phyloP scores from a whole-genome alignment of 371 early-diverging fungal species.

The Mortierella sp. region DNA sequence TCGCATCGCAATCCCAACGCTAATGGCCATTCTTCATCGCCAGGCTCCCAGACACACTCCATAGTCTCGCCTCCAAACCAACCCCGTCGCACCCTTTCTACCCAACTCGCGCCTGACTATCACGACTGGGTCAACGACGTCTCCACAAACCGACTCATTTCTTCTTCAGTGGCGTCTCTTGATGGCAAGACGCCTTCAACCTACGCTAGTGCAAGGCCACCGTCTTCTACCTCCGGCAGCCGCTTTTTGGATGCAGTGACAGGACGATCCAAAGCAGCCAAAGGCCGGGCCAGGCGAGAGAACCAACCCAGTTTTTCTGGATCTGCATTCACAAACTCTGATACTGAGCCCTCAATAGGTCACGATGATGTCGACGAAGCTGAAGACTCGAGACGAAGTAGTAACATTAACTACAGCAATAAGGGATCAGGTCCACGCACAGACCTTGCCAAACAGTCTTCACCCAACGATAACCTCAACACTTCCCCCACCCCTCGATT shows the following conservation, averaged over 20 bases:
- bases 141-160: slow-evolving; percentile 4
- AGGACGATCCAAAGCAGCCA: slow-evolving; percentile 16
- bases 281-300: slow-evolving; percentile 41
- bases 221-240: slow-evolving; percentile 12
- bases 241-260: slow-evolving; percentile 51
- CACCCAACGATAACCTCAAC: no score
- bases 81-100: slow-evolving; percentile 44
- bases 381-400: no score
- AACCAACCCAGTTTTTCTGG: slow-evolving; percentile 52
- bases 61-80: slow-evolving; percentile 44
- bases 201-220: neutral
- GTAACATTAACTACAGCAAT: no score
- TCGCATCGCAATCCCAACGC: no score
- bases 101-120: slow-evolving; percentile 43
- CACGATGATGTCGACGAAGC: neutral
- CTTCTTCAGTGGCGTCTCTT: neutral
- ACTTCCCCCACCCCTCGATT: slow-evolving; percentile 9
- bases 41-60: slow-evolving; percentile 3
- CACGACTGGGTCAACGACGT: slow-evolving; percentile 45
- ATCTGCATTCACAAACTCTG: slow-evolving; percentile 35
- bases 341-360: slow-evolving; percentile 20
- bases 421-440: no score
- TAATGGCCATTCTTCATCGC: neutral
- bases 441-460: no score
- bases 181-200: neutral